Conservation (phyloP, 257 asterid genomes). For the Nicotiana knightiana region DNA sequence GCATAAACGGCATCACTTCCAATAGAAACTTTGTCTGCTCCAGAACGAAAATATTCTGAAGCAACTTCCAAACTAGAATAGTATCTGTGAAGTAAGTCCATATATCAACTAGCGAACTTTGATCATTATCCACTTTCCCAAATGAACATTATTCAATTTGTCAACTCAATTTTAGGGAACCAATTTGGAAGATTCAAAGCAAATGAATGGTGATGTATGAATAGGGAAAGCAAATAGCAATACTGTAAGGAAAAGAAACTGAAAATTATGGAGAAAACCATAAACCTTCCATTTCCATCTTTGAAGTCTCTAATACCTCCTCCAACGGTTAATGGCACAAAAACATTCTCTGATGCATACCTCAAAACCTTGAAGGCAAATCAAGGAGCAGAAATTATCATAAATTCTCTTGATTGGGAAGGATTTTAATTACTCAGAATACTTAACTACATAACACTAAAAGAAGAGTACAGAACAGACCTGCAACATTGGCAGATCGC, state of each 20-base stretch:
- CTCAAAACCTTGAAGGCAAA: conserved; percentile 54
- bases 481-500: conserved; percentile 94
- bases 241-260: conserved; percentile 1
- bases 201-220: background rate
- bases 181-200: background rate
- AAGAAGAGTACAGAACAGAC: conserved; percentile 29
- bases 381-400: conserved; percentile 8
- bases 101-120: background rate
- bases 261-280: no score
- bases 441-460: background rate
- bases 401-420: background rate
- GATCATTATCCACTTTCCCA: background rate
- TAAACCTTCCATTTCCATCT: conserved; percentile 78
- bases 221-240: background rate
- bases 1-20: conserved; percentile 99
- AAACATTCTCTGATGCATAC: conserved; percentile 67
- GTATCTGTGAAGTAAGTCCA: conserved; percentile 37
- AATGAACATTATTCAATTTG: background rate
- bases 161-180: background rate
- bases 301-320: conserved; percentile 94
- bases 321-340: conserved; percentile 94
- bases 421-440: background rate
- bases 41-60: conserved; percentile 95
- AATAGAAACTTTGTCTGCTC: conserved; percentile 93
- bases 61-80: conserved; percentile 98